These are phyloP conservation scores for Laetiporus sulphureus DNA, from an alignment of 1,284 basidiomycete genomes.

Conservation along the genomic window DNA sequence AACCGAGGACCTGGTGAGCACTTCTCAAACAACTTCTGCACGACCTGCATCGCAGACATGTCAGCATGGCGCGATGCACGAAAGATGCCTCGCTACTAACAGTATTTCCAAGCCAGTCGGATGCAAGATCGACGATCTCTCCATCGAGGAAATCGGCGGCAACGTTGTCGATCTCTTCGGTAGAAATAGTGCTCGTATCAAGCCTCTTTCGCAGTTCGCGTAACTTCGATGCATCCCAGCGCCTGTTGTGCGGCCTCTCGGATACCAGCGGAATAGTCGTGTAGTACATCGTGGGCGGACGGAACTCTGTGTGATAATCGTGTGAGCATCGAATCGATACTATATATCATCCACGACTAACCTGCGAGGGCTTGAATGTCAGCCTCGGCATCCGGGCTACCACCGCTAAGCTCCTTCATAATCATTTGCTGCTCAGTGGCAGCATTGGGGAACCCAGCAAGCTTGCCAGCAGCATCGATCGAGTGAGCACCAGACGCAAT, in stretches of 20 bases:
- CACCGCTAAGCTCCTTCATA: constrained; percentile 84
- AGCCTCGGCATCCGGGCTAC: constrained; percentile 69
- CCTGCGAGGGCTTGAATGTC: constrained; percentile 82
- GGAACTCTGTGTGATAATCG: constrained; percentile 61
- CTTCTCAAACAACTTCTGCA: constrained; percentile 96
- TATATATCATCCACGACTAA: constrained; percentile 31
- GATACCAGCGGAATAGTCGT: constrained; percentile 85
- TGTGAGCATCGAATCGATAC: constrained; percentile 4
- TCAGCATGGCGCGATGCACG: constrained; percentile 2
- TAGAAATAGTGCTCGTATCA: constrained; percentile 74
- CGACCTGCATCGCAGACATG: constrained; percentile 44
- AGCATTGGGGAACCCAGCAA: constrained; percentile 56
- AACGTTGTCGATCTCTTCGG: constrained; percentile 88
- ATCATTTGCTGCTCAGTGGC: constrained; percentile 93
- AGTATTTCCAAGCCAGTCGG: constrained; percentile 98
- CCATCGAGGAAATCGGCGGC: constrained; percentile 87
- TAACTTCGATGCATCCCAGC: constrained; percentile 91
- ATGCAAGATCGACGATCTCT: constrained; percentile 90
- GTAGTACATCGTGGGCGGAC: constrained; percentile 89
- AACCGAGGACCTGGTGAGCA: constrained; percentile 75
- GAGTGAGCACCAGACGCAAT: constrained; percentile 81
- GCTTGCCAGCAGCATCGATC: constrained; percentile 51
- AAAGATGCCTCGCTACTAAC: constrained; percentile 36
- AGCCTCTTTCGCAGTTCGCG: constrained; percentile 91
- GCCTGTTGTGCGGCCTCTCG: constrained; percentile 77